These are phyloP conservation scores for Rhizophagus sp. DNA, from an alignment of 192 early-diverging fungal species.

Conservation along the genomic window DNA sequence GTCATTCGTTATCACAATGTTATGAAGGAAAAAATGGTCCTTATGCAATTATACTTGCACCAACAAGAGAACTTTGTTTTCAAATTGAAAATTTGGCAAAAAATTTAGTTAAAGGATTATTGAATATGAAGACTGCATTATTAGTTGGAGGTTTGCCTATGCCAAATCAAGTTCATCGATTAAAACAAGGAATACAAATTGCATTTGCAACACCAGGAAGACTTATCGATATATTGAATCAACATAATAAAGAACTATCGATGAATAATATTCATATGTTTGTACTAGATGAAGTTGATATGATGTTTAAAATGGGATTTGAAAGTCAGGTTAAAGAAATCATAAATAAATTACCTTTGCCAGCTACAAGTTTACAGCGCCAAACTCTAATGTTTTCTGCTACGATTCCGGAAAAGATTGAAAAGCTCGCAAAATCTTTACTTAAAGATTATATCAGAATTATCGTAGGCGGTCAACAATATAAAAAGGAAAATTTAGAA, in stretches of 20 bases:
- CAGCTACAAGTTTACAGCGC: conserved; percentile 30
- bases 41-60: conserved; percentile 48
- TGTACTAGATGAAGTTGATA: conserved; percentile 58
- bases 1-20: conserved; percentile 32
- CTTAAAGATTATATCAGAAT: conserved; percentile 41
- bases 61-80: conserved; percentile 53
- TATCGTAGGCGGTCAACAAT: conserved; percentile 28
- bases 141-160: conserved; percentile 58
- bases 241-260: conserved; percentile 34
- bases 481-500: conserved; percentile 17
- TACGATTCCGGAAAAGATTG: conserved; percentile 43
- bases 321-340: conserved; percentile 49
- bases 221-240: conserved; percentile 45
- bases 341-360: conserved; percentile 39
- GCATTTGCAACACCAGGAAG: conserved; percentile 59
- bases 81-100: conserved; percentile 53
- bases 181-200: conserved; percentile 57
- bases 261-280: conserved; percentile 48
- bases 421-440: conserved; percentile 28
- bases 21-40: conserved; percentile 36
- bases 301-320: conserved; percentile 61
- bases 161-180: conserved; percentile 52
- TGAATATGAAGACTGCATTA: conserved; percentile 55
- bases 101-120: conserved; percentile 38
- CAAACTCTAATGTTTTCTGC: conserved; percentile 55